Percentiles rank a stretch among this genome's conserved stretches.
These are phyloP conservation scores for Ormosia semicastrata DNA, from an alignment of 306 rosid species.

Conservation along the genomic window DNA sequence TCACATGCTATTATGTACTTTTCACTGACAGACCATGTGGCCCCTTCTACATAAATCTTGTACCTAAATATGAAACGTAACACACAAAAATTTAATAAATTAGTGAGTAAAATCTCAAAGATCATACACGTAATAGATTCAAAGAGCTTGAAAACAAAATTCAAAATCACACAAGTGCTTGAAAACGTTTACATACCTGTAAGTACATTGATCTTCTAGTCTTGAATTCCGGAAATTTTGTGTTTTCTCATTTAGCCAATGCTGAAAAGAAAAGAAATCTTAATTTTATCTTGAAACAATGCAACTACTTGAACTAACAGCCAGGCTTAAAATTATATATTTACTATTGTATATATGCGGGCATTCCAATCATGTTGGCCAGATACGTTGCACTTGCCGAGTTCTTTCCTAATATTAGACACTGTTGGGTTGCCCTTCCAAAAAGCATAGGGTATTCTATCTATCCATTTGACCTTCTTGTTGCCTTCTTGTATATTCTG, in stretches of 20 bases:
- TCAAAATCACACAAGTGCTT: background rate
- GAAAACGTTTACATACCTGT: constrained; percentile 30
- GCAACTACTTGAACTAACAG: background rate
- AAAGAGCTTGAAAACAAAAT: background rate
- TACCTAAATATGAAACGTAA: constrained; percentile 31
- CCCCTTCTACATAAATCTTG: constrained; percentile 56
- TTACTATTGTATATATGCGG: constrained; percentile 37
- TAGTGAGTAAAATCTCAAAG: background rate
- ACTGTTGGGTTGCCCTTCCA: constrained; percentile 52
- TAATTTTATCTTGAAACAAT: background rate
- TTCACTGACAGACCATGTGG: constrained; percentile 55
- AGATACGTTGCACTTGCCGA: constrained; percentile 39
- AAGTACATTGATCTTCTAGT: constrained; percentile 49
- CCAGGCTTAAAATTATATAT: background rate
- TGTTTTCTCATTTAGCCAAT: constrained; percentile 26
- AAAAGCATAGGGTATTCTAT: constrained; percentile 49
- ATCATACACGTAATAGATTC: background rate
- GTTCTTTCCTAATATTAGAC: constrained; percentile 13
- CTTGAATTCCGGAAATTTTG: constrained; percentile 28
- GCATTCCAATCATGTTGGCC: constrained; percentile 39
- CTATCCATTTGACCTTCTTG: constrained; percentile 38
- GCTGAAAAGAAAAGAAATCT: constrained; percentile 19
- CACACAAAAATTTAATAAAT: background rate
- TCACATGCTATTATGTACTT: constrained; percentile 56
- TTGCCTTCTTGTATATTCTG: constrained; percentile 34